phyloP scores from a whole-genome alignment of 192 early-diverging fungal genomes.

The Pilaira anomala region DNA sequence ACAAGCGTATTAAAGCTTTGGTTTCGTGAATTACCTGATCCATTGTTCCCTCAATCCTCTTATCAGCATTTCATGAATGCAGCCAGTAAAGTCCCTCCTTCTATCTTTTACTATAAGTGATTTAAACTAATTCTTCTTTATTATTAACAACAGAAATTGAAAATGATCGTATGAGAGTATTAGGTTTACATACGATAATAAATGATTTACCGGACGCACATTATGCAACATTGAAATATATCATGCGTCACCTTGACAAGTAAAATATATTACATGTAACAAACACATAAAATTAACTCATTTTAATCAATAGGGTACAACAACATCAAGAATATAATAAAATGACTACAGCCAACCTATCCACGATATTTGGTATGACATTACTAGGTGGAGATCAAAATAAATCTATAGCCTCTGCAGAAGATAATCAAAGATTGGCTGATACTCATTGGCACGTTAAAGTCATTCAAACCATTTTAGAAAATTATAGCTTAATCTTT shows the following conservation, averaged over 20 bases:
- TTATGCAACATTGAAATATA: slow-evolving; percentile 76
- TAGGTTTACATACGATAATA: slow-evolving; percentile 69
- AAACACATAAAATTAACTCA: neutral
- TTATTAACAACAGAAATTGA: slow-evolving; percentile 47
- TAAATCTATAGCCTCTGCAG: slow-evolving; percentile 6
- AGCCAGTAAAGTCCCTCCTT: slow-evolving; percentile 49
- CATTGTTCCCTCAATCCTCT: slow-evolving; percentile 66
- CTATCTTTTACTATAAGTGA: too few relatives aligned
- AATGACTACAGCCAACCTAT: slow-evolving; percentile 85
- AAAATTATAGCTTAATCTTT: slow-evolving; percentile 67
- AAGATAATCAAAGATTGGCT: slow-evolving; percentile 39
- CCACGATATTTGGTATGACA: slow-evolving; percentile 93
- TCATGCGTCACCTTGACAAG: slow-evolving; percentile 81
- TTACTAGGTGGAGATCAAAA: slow-evolving; percentile 50
- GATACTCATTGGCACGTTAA: slow-evolving; percentile 62
- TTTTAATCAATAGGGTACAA: slow-evolving; percentile 56
- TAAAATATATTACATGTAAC: slow-evolving; percentile 33
- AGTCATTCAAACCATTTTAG: slow-evolving; percentile 64
- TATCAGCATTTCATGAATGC: slow-evolving; percentile 71
- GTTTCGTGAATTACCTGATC: slow-evolving; percentile 92
- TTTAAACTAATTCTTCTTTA: neutral
- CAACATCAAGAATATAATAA: slow-evolving; percentile 74
- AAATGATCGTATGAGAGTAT: slow-evolving; percentile 59
- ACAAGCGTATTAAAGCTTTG: slow-evolving; percentile 88
- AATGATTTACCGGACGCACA: slow-evolving; percentile 78